phyloP scores from a whole-genome alignment of 2,329 filamentous ascomycete species.

The Fusarium globosum region DNA sequence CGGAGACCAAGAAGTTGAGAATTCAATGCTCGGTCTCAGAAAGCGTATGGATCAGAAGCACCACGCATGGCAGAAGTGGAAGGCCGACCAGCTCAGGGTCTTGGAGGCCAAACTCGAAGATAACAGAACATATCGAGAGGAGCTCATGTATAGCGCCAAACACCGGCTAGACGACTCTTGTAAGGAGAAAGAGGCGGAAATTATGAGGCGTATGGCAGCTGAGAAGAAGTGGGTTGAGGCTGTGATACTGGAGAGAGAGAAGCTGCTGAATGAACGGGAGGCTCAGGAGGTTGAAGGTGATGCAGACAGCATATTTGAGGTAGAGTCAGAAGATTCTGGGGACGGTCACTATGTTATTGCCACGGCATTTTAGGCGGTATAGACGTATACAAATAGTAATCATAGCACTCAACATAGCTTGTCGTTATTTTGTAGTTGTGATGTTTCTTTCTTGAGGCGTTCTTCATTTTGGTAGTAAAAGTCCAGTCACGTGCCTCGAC shows the following conservation, averaged over 20 bases:
- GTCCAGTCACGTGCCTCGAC: slow-evolving; percentile 28
- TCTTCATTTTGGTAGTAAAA: not conserved
- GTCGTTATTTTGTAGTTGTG: not conserved
- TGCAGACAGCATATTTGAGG: slow-evolving; percentile 49
- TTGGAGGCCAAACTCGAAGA: slow-evolving; percentile 53
- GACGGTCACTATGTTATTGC: slow-evolving; percentile 11
- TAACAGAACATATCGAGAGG: slow-evolving; percentile 53
- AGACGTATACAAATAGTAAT: not conserved
- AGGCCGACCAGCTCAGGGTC: slow-evolving; percentile 53
- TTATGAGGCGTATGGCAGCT: slow-evolving; percentile 51
- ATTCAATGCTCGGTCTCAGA: slow-evolving; percentile 51
- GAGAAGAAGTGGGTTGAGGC: slow-evolving; percentile 61
- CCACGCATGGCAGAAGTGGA: slow-evolving; percentile 55
- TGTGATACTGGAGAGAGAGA: slow-evolving; percentile 57
- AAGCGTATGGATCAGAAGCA: slow-evolving; percentile 56
- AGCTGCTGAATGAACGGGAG: slow-evolving; percentile 56
- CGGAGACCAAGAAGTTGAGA: slow-evolving; percentile 47
- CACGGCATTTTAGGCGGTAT: not conserved
- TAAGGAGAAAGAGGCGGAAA: slow-evolving; percentile 47
- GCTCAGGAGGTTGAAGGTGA: slow-evolving; percentile 57
- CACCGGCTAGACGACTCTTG: slow-evolving; percentile 45
- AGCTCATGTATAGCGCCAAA: slow-evolving; percentile 56
- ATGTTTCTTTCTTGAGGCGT: not conserved
- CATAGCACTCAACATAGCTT: not conserved
- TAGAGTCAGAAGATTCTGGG: slow-evolving; percentile 27